A percentile compares a stretch with the other conserved stretches of the same genome.
These are phyloP conservation scores for Trichoderma afroharzianum DNA, from an alignment of 2,329 filamentous ascomycete genomes.

Conservation along the genomic window DNA sequence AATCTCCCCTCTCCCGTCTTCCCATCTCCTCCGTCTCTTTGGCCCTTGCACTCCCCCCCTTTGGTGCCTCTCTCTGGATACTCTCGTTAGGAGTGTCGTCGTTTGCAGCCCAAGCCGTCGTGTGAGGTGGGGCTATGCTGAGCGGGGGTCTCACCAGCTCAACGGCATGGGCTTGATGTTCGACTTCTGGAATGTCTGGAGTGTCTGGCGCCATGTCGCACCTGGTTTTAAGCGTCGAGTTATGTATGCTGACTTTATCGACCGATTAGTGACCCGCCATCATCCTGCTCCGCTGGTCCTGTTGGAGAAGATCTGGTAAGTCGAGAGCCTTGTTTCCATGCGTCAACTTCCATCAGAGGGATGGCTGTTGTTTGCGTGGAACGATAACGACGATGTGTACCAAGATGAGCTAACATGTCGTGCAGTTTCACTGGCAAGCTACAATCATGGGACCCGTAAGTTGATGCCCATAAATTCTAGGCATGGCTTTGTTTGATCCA, in stretches of 20 bases:
- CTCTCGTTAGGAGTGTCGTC: constrained; percentile 12
- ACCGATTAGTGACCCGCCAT: constrained; percentile 80
- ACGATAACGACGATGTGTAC: background rate
- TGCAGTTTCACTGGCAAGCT: constrained; percentile 99
- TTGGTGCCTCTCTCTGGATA: constrained; percentile 20
- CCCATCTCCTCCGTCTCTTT: constrained; percentile 12
- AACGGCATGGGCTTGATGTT: background rate
- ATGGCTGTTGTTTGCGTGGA: background rate
- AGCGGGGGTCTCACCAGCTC: constrained; percentile 21
- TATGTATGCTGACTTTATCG: constrained; percentile 22
- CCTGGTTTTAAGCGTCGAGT: background rate
- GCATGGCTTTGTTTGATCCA: background rate
- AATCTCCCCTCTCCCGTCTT: constrained; percentile 20
- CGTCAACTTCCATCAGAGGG: background rate
- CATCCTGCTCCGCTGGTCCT: constrained; percentile 95
- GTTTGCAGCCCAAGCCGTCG: constrained; percentile 14
- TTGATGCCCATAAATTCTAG: constrained; percentile 14
- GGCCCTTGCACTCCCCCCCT: constrained; percentile 20
- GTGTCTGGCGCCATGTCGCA: background rate
- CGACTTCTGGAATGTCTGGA: background rate
- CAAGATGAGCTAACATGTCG: constrained; percentile 25
- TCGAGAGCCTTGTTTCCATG: constrained; percentile 17
- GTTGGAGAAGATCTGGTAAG: constrained; percentile 97
- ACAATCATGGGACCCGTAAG: constrained; percentile 99
- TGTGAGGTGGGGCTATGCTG: constrained; percentile 15